Percentiles rank a stretch among this genome's conserved stretches.
Evolutionary conservation across 2,329 filamentous ascomycete species (phyloP).

Genomic region (Magnaporthiopsis rhizophila): DNA sequence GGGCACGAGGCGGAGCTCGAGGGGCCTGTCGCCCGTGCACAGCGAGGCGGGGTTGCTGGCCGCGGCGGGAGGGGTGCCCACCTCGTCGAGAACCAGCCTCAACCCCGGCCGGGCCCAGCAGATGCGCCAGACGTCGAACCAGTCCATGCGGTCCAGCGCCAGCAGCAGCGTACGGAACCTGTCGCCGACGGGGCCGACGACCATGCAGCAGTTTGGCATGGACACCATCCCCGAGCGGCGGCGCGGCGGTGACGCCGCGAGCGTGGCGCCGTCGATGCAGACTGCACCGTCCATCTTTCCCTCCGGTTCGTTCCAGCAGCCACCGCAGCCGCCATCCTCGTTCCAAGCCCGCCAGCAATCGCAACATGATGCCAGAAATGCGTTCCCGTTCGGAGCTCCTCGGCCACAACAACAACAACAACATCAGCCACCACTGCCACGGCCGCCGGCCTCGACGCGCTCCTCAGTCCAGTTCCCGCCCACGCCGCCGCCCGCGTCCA

Average conservation of each 20-base stretch:
- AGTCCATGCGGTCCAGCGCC: neutral
- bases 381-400: too few relatives aligned
- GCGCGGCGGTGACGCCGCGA: neutral
- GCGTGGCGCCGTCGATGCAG: neutral
- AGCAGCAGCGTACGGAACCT: neutral
- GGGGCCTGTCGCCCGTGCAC: too few relatives aligned
- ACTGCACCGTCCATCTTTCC: neutral
- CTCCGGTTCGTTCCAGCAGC: neutral
- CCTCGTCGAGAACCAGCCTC: neutral
- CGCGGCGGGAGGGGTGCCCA: neutral
- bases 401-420: neutral
- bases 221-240: neutral
- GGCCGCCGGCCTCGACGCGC: neutral
- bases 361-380: too few relatives aligned
- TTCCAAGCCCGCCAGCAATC: neutral
- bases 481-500: neutral
- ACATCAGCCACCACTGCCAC: too few relatives aligned
- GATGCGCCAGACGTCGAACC: neutral
- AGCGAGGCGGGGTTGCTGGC: neutral
- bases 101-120: neutral
- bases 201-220: neutral
- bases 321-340: neutral
- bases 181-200: neutral
- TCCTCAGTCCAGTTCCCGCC: neutral
- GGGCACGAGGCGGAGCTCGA: neutral